A percentile compares a stretch with the other conserved stretches of the same genome.
phyloP scores from a whole-genome alignment of 2,329 filamentous ascomycete genomes.

The Aplosporella prunicola region DNA sequence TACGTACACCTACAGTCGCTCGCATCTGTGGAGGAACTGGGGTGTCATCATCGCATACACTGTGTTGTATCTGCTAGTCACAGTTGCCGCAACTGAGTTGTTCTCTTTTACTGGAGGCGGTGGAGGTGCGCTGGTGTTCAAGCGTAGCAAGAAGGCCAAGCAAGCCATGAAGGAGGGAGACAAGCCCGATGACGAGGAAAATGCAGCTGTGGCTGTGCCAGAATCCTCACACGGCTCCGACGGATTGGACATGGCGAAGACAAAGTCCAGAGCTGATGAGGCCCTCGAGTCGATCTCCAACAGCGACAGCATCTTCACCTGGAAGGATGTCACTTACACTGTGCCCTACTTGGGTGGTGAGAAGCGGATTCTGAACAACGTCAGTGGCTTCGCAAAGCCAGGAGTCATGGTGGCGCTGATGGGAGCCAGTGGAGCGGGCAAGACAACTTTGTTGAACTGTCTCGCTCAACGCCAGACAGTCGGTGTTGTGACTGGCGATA shows the following conservation, averaged over 20 bases:
- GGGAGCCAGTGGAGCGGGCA: slow-evolving; percentile 71
- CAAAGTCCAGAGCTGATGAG: slow-evolving; percentile 19
- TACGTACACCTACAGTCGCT: slow-evolving; percentile 48
- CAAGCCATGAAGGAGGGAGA: slow-evolving; percentile 38
- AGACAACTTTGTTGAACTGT: slow-evolving; percentile 76
- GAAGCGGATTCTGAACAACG: slow-evolving; percentile 54
- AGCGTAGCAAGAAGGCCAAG: slow-evolving; percentile 55
- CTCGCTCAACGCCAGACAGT: slow-evolving; percentile 62
- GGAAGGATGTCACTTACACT: slow-evolving; percentile 49
- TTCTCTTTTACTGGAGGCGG: slow-evolving; percentile 53
- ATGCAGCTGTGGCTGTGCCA: slow-evolving; percentile 26
- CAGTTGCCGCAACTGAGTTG: slow-evolving; percentile 58
- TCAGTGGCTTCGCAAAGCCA: slow-evolving; percentile 70
- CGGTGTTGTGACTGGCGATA: slow-evolving; percentile 55
- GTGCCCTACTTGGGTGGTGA: slow-evolving; percentile 58
- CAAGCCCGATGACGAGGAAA: slow-evolving; percentile 49
- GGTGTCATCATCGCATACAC: slow-evolving; percentile 68
- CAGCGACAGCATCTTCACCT: slow-evolving; percentile 30
- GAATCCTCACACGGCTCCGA: slow-evolving; percentile 18
- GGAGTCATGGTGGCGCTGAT: slow-evolving; percentile 75
- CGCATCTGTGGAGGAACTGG: slow-evolving; percentile 62
- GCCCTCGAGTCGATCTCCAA: slow-evolving; percentile 27
- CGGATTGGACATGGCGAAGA: slow-evolving; percentile 15
- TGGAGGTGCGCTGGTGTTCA: slow-evolving; percentile 63
- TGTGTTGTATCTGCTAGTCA: slow-evolving; percentile 63